phyloP scores from a whole-genome alignment of 345 rosid species.

The Garcia nutans region DNA sequence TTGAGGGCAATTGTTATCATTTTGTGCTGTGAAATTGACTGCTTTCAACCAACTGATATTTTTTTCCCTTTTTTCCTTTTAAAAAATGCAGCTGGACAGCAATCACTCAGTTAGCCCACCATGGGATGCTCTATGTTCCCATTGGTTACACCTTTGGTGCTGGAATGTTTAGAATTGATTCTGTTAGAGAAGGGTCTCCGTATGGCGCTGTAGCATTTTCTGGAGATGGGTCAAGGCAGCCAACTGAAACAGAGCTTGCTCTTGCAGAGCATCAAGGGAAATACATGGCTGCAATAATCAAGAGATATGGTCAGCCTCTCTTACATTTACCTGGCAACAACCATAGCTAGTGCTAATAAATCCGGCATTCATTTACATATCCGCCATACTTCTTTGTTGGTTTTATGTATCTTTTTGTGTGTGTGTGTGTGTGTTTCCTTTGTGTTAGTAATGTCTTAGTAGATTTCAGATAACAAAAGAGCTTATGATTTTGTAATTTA shows the following conservation, averaged over 20 bases:
- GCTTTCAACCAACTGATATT: background rate
- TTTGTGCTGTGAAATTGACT: background rate
- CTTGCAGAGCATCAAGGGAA: conserved; percentile 82
- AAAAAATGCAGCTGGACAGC: conserved; percentile 61
- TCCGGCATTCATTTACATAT: background rate
- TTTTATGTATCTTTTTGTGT: background rate
- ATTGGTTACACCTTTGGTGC: conserved; percentile 83
- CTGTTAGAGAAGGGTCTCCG: conserved; percentile 69
- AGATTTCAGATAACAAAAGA: conserved; percentile 1
- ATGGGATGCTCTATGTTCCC: conserved; percentile 85
- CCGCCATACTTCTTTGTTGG: background rate
- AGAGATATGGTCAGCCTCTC: conserved; percentile 49
- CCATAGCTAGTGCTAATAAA: conserved; percentile 5
- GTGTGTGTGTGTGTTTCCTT: background rate
- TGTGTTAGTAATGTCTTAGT: background rate
- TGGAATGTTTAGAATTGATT: conserved; percentile 78
- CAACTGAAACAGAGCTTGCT: conserved; percentile 62
- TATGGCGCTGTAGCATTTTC: conserved; percentile 69
- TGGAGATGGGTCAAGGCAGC: conserved; percentile 75
- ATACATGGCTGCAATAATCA: conserved; percentile 64
- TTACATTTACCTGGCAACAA: background rate
- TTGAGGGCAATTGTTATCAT: background rate
- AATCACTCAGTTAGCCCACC: conserved; percentile 74
- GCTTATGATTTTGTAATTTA: background rate
- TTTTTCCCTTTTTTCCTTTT: background rate